Evolutionary conservation across 2,329 filamentous ascomycete genomes (phyloP), one percentile per base, ranked within the genome.

Genomic region (Acarospora socialis): DNA sequence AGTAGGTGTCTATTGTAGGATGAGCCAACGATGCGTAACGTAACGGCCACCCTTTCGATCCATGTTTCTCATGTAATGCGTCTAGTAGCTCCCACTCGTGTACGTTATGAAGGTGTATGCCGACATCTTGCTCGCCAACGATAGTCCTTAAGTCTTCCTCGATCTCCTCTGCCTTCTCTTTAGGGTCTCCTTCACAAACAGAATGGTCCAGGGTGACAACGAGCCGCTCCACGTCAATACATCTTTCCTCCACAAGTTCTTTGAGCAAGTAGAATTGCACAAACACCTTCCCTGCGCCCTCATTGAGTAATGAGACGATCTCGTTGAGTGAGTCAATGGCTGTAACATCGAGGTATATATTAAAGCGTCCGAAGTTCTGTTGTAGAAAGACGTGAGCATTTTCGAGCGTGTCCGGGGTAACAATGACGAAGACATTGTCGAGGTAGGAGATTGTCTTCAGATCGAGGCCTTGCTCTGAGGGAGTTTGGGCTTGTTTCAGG

Each of bases 271-370:
- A 66, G 28, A 75, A 68, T 12, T 69, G 68, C 30, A 93, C 80
- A 53, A 95, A 90, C 40, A 90, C 77, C 52, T 78, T 90, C 32
- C 75, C 71, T 5, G 84, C 83, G 37, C 90, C 90, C 41, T 75
- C 71, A 53, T 98, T 81, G 34, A 98, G 72, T 21, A 95, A 66
- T 28, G 79, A 70, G 33, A 87, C 60, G 21, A 95, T 64, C 41
- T 92, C 79, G 43, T 84, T 77, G 34, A 64, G 61, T 74, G 73
- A 19, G 24, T 69, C 55, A 22, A 95, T 65, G 14, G 60, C 59
- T 4, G 80, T 77, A 30, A 76, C 83, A 46, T 93, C 82, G 43
- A 93, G 70, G 52, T 80, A 84, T 42, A 81, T 70, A 43, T 65
- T 54, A 32, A 71, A 66, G 6, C 56, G 54, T 33, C 63, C 59